phyloP scores from a whole-genome alignment of 192 early-diverging fungal genomes.

The Mortierella alpina region DNA sequence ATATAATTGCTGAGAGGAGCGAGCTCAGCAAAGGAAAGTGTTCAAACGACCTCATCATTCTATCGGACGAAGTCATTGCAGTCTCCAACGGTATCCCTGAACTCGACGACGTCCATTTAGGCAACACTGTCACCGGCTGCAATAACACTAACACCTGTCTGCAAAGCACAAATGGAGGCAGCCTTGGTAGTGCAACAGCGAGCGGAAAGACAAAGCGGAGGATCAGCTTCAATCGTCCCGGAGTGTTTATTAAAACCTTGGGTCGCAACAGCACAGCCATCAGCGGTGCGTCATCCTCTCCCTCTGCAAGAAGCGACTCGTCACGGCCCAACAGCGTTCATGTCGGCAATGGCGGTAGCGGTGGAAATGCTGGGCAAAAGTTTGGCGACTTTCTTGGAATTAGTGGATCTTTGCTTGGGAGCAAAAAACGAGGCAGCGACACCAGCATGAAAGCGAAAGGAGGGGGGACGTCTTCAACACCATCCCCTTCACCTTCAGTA shows the following conservation, averaged over 20 bases:
- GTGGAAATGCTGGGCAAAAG: conserved; percentile 7
- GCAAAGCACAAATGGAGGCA: neutral
- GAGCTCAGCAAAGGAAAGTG: neutral
- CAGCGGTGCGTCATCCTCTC: too few species aligned
- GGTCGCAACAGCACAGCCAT: too few species aligned
- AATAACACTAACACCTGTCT: neutral
- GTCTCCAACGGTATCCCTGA: neutral
- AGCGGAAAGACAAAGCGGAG: neutral
- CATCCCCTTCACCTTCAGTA: neutral
- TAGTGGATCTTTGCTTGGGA: conserved; percentile 10
- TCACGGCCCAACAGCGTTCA: neutral
- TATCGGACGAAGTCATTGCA: too few species aligned
- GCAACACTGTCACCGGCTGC: neutral
- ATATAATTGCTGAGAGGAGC: neutral
- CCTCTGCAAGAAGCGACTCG: too few species aligned
- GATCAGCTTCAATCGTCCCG: neutral
- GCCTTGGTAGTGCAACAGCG: neutral
- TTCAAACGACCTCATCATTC: too few species aligned
- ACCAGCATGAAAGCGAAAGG: conserved; percentile 4
- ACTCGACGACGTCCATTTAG: neutral
- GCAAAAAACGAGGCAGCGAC: conserved; percentile 39
- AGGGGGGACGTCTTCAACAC: neutral
- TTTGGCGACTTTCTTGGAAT: conserved; percentile 16
- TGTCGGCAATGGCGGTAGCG: neutral
- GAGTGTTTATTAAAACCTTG: too few species aligned